Evolutionary conservation across 768 basidiomycete genomes (phyloP).

Genomic region (Russula griseocarnosa): DNA sequence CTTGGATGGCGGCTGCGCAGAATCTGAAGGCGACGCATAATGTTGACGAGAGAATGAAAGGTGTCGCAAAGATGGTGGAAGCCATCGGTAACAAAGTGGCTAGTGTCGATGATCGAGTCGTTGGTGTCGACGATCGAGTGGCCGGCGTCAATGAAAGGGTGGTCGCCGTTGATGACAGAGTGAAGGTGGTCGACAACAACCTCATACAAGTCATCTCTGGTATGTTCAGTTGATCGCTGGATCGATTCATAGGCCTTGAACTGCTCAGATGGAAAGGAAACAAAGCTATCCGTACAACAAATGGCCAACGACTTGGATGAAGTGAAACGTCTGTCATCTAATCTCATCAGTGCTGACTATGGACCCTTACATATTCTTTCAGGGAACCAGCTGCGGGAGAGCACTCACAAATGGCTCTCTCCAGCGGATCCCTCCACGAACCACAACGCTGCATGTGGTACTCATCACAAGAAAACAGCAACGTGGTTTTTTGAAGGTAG

Average conservation of each 20-base stretch:
- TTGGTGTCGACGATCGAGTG: neutral
- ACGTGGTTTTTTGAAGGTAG: neutral
- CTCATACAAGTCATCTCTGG: too few relatives aligned
- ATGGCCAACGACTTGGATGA: neutral
- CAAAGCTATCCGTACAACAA: too few relatives aligned
- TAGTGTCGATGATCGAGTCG: neutral
- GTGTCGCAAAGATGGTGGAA: neutral
- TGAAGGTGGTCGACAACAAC: too few relatives aligned
- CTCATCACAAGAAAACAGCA: neutral
- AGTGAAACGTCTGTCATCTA: neutral
- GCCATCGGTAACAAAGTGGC: neutral
- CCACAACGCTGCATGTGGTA: neutral
- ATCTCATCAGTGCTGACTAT: neutral
- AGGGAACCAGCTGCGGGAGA: neutral
- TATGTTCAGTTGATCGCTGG: too few relatives aligned
- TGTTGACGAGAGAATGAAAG: neutral
- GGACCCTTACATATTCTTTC: neutral
- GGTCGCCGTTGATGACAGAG: too few relatives aligned
- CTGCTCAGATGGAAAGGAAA: too few relatives aligned
- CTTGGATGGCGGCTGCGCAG: neutral
- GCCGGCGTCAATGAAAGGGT: neutral
- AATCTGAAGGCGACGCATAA: neutral
- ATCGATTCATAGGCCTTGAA: too few relatives aligned
- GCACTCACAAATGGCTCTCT: conserved; percentile 5
- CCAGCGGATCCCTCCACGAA: conserved; percentile 12